These are phyloP conservation scores for Penicillium nordicum DNA, from an alignment of 2,329 filamentous ascomycete genomes.

Conservation along the genomic window DNA sequence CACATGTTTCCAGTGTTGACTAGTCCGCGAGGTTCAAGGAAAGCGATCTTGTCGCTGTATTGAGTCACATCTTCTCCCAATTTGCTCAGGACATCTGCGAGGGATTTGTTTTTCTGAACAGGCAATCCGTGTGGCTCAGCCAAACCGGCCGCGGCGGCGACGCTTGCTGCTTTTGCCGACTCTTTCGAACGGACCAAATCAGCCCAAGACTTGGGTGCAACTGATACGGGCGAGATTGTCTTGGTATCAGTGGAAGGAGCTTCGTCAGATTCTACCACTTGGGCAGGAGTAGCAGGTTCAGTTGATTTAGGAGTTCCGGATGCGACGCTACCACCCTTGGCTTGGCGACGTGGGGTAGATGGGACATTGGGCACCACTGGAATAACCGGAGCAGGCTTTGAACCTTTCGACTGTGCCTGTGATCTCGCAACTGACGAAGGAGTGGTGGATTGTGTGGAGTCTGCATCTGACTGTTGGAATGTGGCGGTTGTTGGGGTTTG, in stretches of 20 bases:
- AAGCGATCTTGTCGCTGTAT: conserved; percentile 63
- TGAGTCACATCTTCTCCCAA: conserved; percentile 65
- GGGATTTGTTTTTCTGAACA: conserved; percentile 55
- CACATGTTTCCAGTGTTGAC: conserved; percentile 99
- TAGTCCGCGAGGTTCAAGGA: conserved; percentile 87
- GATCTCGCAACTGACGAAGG: conserved; percentile 50
- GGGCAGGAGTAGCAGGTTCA: conserved; percentile 6
- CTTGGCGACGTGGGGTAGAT: conserved; percentile 32
- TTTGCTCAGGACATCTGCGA: conserved; percentile 72
- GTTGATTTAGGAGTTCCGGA: conserved; percentile 37
- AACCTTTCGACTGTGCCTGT: conserved; percentile 30
- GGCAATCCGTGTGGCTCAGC: conserved; percentile 40
- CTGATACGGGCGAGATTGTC: conserved; percentile 40
- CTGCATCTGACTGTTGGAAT: conserved; percentile 55
- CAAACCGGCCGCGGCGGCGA: conserved; percentile 25
- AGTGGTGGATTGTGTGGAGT: conserved; percentile 54
- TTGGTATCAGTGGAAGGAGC: conserved; percentile 26
- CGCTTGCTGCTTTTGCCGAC: conserved; percentile 28
- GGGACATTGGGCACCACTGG: conserved; percentile 43
- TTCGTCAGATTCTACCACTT: conserved; percentile 3
- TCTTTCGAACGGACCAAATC: conserved; percentile 60
- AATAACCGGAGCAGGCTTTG: conserved; percentile 46
- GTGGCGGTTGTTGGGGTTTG: conserved; percentile 60
- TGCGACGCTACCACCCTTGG: conserved; percentile 36
- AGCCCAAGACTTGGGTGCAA: conserved; percentile 64